phyloP scores from a whole-genome alignment of 2,329 filamentous ascomycete species.

The Tolypocladium ophioglossoides region DNA sequence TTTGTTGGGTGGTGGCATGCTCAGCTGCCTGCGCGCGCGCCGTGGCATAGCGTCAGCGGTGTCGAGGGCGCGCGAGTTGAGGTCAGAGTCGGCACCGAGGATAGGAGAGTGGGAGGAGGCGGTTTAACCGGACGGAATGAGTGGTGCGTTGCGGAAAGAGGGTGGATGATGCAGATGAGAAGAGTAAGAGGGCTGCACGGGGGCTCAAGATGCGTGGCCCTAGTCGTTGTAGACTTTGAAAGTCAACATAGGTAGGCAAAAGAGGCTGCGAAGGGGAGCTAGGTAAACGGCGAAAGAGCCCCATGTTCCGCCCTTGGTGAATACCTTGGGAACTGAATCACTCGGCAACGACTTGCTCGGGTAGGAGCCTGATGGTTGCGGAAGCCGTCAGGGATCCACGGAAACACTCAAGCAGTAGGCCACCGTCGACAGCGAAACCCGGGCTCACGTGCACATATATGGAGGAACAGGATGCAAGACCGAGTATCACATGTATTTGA shows the following conservation, averaged over 20 bases:
- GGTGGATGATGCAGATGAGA: too few relatives aligned
- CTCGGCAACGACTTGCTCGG: not conserved
- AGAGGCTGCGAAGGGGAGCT: not conserved
- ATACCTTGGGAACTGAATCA: not conserved
- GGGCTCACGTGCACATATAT: not conserved
- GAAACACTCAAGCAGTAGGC: not conserved
- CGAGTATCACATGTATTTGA: too few relatives aligned
- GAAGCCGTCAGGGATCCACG: not conserved
- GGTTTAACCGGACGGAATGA: not conserved
- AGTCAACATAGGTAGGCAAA: too few relatives aligned
- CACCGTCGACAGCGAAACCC: not conserved
- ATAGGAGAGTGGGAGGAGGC: not conserved
- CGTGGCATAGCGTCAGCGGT: not conserved
- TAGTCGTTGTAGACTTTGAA: too few relatives aligned
- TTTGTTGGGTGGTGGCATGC: slow-evolving; percentile 7
- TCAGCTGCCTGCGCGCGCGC: too few relatives aligned
- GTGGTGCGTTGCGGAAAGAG: not conserved
- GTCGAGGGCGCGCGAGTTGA: not conserved
- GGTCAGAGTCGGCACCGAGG: not conserved
- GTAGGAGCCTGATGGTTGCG: not conserved
- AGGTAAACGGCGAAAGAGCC: not conserved
- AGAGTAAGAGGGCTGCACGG: too few relatives aligned
- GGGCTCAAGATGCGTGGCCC: too few relatives aligned
- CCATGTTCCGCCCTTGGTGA: not conserved
- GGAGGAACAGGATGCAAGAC: not conserved